Base-by-base conservation (phyloP, 139 green algal genomes). In the Klebsormidium nitens region DNA sequence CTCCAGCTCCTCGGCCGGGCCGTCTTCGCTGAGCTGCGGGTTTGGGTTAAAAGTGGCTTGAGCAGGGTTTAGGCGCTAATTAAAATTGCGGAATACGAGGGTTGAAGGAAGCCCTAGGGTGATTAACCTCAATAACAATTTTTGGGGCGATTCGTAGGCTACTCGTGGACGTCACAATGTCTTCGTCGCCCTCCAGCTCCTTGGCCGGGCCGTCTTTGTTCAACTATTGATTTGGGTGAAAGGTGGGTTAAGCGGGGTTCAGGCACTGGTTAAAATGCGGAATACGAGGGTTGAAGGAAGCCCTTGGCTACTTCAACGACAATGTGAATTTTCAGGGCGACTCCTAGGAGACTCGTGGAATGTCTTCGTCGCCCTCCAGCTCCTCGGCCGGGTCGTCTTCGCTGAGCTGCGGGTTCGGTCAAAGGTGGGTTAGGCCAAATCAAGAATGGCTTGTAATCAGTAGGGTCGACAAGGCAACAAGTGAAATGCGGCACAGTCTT, bases 161-260 rank as follows among this genome's bases (percentile, higher is more conserved):
- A 86, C 1, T 72, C 62, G 77, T n/a, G n/a, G 84, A 94, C 0
- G 71, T 66, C 34, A 79, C 75, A 5, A 84, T 63, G 34, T 83
- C 78, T 1, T 90, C 86, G 58, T 91, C 87, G 0, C 77, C 84
- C 29, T 91, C 87, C 32, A 95, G 84, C 42, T 87, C 87, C n/a
- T 91, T 85, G 31, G 72, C 83, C 14, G 85, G 59, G 0, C 62
- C 82, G 42, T 90, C 84, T 0, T 82, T 74, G 56, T 80, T 81
- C 19, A 92, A 83, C 77, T 86, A 75, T 28, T 52, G 84, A 11
- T 63, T 14, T 19, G 44, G 17, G 17, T 26, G 17, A 52, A 19
- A 34, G 17, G 17, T 19, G 31, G 17, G 17, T 19, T 59, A 17
- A 59, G 56, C 29, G 19, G 19, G 19, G 23, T 23, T 31, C 23